Conservation (phyloP, 768 basidiomycete genomes). For the Pulveroboletus frians region DNA sequence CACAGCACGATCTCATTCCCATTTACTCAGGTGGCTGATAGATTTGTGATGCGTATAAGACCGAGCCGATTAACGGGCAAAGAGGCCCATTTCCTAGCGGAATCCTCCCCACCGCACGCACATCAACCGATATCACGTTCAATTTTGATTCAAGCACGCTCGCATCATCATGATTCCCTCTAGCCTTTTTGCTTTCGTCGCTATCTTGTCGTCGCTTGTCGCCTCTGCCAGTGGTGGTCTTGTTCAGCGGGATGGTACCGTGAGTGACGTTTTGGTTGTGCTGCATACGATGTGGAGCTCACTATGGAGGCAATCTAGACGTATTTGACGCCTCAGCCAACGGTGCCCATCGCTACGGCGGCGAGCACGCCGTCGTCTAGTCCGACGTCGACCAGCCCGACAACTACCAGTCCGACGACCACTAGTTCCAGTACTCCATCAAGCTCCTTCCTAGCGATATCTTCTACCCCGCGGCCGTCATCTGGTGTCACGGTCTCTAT, state of each 20-base stretch:
- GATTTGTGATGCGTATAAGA: conserved; percentile 10
- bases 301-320: neutral
- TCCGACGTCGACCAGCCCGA: neutral
- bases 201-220: conserved; percentile 10
- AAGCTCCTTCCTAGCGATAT: neutral
- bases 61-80: neutral
- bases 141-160: no score
- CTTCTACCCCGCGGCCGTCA: neutral
- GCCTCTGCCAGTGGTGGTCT: conserved; percentile 12
- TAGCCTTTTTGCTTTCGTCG: conserved; percentile 1
- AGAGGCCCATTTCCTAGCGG: neutral
- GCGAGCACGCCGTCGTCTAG: neutral
- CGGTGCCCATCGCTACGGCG: neutral
- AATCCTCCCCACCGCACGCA: no score
- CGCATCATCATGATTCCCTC: conserved; percentile 6
- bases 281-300: fast-evolving
- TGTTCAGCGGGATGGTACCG: conserved; percentile 15
- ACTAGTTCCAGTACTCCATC: no score
- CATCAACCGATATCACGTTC: neutral
- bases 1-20: neutral
- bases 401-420: neutral
- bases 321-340: conserved; percentile 10
- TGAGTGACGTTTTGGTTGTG: conserved; percentile 1
- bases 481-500: neutral
- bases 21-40: conserved; percentile 6